Evolutionary conservation across 148 eudicot genomes (phyloP), one percentile per base, ranked within the genome.

Genomic region (Nepenthes gracilis): DNA sequence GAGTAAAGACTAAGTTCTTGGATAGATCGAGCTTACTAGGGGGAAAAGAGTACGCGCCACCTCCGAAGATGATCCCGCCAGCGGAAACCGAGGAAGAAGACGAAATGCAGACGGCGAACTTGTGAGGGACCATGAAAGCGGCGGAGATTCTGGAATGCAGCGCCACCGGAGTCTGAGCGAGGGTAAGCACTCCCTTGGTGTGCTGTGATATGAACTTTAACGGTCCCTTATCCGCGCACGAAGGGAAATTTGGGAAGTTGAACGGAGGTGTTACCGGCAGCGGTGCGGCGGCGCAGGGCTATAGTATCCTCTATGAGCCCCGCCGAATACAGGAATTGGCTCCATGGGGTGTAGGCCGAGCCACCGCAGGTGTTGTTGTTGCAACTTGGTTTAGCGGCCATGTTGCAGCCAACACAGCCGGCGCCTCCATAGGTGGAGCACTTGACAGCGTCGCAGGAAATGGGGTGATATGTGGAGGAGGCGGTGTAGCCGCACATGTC

Each of bases 51-150:
- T 73, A 63, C 35, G 80, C 77, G 14, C 71, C 67, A 4, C 74
- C 77, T 1, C 80, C 80, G 35, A 77, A 77, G 6, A 65, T 72
- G 36, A 72, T 47, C 6, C 68, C 77, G 38, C 80, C 80, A 40
- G 64, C 56, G 11, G 38, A 38, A 1, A 60, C 64, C 0, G 33
- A 10, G 1, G 55, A n/a, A 13, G 75, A 64, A 12, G 79, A 59
- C 1, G 81, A 79, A 32, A 81, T 43, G 52, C 81, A 80, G 40
- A 80, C 55, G 36, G 84, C 64, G 62, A 80, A 76, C 50, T 76
- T 80, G 1, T 48, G 62, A 62, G 84, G 70, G 12, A 63, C 54
- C 4, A 57, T 68, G 8, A 68, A 60, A 4, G 62, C 37, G 2
- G 69, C 65, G 7, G 81, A 62, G 50, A 80, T 47, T 63, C 74